phyloP scores from a whole-genome alignment of 2,329 filamentous ascomycete genomes.

The Hypoxylon sp. region DNA sequence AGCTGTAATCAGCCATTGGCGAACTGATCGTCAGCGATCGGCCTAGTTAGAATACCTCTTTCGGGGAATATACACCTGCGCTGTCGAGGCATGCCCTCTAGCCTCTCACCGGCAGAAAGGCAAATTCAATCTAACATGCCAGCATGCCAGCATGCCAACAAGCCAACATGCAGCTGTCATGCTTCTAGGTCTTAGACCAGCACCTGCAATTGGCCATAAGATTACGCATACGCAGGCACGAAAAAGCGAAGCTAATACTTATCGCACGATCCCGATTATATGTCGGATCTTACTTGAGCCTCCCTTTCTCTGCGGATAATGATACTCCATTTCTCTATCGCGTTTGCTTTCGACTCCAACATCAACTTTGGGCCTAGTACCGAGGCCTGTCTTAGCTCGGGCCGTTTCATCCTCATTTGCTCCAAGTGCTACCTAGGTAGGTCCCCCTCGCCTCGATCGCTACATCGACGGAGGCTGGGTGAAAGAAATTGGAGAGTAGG shows the following conservation, averaged over 20 bases:
- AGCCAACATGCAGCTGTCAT: background rate
- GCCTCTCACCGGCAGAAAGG: slow-evolving; percentile 10
- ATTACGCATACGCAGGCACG: background rate
- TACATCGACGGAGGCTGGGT: background rate
- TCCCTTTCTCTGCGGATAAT: background rate
- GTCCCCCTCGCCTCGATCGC: background rate
- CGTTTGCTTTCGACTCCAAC: slow-evolving; percentile 6
- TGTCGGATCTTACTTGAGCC: slow-evolving; percentile 12
- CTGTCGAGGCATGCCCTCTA: background rate
- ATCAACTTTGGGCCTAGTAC: background rate
- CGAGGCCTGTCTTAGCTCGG: slow-evolving; percentile 18
- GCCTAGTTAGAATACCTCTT: slow-evolving; percentile 23
- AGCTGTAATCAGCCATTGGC: slow-evolving; percentile 21
- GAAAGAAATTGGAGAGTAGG: background rate
- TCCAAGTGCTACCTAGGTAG: background rate
- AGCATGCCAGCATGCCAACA: too few species aligned
- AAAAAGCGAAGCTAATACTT: background rate
- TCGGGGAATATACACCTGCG: slow-evolving; percentile 3
- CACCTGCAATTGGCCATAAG: background rate
- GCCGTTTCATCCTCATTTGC: slow-evolving; percentile 9
- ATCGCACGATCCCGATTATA: background rate
- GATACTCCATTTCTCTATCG: background rate
- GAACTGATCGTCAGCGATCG: slow-evolving; percentile 30
- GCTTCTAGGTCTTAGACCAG: background rate
- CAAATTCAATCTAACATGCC: background rate